Evolutionary conservation across 371 early-diverging fungal genomes (phyloP).

Genomic region (Rhizopus arrhizus): DNA sequence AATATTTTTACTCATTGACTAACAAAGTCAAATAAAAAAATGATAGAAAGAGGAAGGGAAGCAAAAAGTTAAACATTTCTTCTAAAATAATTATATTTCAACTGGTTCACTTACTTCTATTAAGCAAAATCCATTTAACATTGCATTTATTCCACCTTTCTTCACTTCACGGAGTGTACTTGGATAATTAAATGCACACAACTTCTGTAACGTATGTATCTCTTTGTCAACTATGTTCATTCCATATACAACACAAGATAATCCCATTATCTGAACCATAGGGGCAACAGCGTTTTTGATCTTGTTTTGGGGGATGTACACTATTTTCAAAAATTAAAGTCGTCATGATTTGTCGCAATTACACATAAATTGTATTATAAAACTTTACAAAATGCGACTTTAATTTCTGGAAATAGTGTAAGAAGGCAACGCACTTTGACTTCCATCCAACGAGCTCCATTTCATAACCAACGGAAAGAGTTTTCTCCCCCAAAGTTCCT

Average conservation of each 20-base stretch:
- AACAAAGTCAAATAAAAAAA: slow-evolving; percentile 7
- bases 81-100: slow-evolving; percentile 11
- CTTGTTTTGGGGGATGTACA: slow-evolving; percentile 12
- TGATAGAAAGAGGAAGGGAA: slow-evolving; percentile 4
- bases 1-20: slow-evolving; percentile 12
- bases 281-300: slow-evolving; percentile 14
- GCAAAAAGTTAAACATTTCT: slow-evolving; percentile 14
- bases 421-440: slow-evolving; percentile 13
- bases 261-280: slow-evolving; percentile 17
- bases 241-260: slow-evolving; percentile 12
- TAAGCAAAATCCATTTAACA: slow-evolving; percentile 17
- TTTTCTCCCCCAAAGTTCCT: slow-evolving; percentile 8
- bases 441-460: slow-evolving; percentile 8
- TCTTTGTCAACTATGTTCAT: slow-evolving; percentile 19
- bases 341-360: slow-evolving; percentile 4
- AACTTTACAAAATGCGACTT: slow-evolving; percentile 7
- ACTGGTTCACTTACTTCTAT: slow-evolving; percentile 17
- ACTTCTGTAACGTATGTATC: slow-evolving; percentile 13
- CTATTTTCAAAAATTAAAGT: slow-evolving; percentile 14
- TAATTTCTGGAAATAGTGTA: slow-evolving; percentile 14
- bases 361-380: no score
- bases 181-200: slow-evolving; percentile 19
- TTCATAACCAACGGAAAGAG: slow-evolving; percentile 16
- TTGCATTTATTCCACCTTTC: slow-evolving; percentile 12
- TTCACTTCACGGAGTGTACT: slow-evolving; percentile 18